Percentiles rank a stretch among this genome's conserved stretches.
phyloP scores from a whole-genome alignment of 2,329 filamentous ascomycete species.

The Diaporthe sp. region DNA sequence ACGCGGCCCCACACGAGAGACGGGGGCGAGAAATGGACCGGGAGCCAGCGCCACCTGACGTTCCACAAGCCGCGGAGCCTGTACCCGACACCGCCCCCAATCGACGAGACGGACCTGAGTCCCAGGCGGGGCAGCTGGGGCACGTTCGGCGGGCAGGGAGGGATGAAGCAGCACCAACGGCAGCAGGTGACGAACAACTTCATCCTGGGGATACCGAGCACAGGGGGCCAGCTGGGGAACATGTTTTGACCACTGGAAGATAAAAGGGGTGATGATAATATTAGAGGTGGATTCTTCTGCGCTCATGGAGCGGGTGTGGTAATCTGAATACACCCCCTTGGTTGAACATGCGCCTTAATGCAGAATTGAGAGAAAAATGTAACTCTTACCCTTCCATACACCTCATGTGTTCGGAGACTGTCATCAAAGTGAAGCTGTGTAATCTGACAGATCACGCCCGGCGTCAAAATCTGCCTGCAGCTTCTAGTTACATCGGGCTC shows the following conservation, averaged over 20 bases:
- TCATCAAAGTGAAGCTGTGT: not conserved
- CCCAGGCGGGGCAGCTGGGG: conserved; percentile 10
- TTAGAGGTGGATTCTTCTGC: not conserved
- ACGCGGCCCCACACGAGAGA: not conserved
- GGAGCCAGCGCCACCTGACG: not conserved
- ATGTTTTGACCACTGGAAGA: not conserved
- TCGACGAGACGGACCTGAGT: conserved; percentile 1
- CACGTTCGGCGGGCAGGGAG: not conserved
- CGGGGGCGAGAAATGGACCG: not conserved
- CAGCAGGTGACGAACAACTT: not conserved
- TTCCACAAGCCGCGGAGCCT: not conserved
- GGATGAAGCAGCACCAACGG: not conserved
- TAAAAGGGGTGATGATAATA: too few species aligned
- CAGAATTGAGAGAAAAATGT: not conserved
- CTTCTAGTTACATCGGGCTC: not conserved
- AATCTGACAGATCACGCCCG: not conserved
- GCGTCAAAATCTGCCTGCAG: not conserved
- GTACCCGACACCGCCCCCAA: not conserved
- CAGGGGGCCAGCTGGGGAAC: not conserved
- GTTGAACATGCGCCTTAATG: not conserved
- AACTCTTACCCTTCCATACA: not conserved
- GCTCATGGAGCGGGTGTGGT: not conserved
- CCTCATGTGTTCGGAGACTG: not conserved
- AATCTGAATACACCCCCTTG: not conserved
- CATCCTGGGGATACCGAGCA: not conserved